A percentile compares a stretch with the other conserved stretches of the same genome.
Conservation (phyloP, 1,284 basidiomycete genomes). For the Trichosporon ovoides region DNA sequence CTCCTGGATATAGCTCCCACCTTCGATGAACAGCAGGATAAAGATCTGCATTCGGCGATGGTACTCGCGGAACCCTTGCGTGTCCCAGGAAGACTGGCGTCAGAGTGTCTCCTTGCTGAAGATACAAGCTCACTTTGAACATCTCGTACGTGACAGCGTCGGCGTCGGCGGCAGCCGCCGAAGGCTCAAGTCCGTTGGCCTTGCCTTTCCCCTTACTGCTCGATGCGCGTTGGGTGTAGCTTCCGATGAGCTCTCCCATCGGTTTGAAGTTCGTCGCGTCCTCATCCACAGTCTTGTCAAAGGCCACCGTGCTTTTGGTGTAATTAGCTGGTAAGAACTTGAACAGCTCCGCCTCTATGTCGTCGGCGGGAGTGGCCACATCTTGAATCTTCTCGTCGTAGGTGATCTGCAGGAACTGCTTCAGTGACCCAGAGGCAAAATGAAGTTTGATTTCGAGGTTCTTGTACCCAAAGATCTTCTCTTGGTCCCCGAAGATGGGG, state of each 20-base stretch:
- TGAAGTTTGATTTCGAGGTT: slow-evolving; percentile 75
- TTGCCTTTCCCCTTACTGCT: slow-evolving; percentile 56
- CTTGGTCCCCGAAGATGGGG: slow-evolving; percentile 93
- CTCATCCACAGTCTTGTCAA: slow-evolving; percentile 62
- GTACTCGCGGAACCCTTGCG: slow-evolving; percentile 84
- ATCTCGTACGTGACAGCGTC: slow-evolving; percentile 70
- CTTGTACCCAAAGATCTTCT: slow-evolving; percentile 92
- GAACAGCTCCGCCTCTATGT: slow-evolving; percentile 71
- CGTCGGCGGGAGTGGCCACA: slow-evolving; percentile 71
- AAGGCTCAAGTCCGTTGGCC: slow-evolving; percentile 36
- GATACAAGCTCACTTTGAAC: slow-evolving; percentile 63
- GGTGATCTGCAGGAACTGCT: slow-evolving; percentile 65
- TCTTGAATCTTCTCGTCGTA: slow-evolving; percentile 64
- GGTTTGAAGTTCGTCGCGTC: slow-evolving; percentile 73
- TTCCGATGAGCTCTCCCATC: slow-evolving; percentile 66
- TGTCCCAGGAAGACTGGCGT: slow-evolving; percentile 69
- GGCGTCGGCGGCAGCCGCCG: slow-evolving; percentile 55
- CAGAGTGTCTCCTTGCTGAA: neutral
- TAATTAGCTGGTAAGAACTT: slow-evolving; percentile 77
- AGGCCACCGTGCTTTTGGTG: slow-evolving; percentile 60
- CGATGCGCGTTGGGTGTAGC: slow-evolving; percentile 58
- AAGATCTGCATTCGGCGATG: slow-evolving; percentile 94
- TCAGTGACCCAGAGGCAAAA: slow-evolving; percentile 80
- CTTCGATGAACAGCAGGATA: slow-evolving; percentile 91
- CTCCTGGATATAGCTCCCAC: slow-evolving; percentile 83